Conservation (phyloP, 805 yeast species). For the Saturnispora kantuleensis region DNA sequence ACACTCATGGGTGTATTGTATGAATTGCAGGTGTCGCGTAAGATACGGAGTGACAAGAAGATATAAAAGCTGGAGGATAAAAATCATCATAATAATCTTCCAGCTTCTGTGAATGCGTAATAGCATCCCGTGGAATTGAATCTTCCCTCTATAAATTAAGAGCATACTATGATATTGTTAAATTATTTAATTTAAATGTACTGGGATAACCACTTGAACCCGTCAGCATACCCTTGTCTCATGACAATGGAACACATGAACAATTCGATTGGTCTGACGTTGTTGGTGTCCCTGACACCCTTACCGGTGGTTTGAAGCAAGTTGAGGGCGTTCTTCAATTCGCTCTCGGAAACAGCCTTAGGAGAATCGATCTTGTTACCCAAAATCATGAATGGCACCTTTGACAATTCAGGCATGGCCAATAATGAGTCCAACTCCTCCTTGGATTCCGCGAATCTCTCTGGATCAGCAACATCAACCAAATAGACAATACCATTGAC, state of each 20-base stretch:
- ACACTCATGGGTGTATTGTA: too few species aligned
- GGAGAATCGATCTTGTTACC: conserved; percentile 97
- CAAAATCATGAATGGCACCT: conserved; percentile 85
- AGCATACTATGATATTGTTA: too few species aligned
- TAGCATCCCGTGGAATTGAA: too few species aligned
- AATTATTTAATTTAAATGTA: conserved; percentile 46
- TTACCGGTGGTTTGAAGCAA: conserved; percentile 86
- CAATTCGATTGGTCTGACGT: conserved; percentile 85
- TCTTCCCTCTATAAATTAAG: too few species aligned
- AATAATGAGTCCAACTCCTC: conserved; percentile 90
- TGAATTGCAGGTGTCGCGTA: too few species aligned
- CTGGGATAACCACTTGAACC: conserved; percentile 96
- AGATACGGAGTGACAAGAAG: too few species aligned
- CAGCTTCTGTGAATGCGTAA: too few species aligned
- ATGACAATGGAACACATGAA: conserved; percentile 97
- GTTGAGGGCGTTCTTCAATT: conserved; percentile 83
- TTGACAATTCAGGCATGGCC: conserved; percentile 80
- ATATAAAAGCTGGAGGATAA: too few species aligned
- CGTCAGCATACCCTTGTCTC: conserved; percentile 99
- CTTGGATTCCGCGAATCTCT: conserved; percentile 88
- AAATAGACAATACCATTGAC: conserved; percentile 94
- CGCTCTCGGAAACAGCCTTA: conserved; percentile 89
- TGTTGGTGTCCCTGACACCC: conserved; percentile 58
- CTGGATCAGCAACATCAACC: conserved; percentile 96
- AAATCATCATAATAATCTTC: too few species aligned